A percentile compares a stretch with the other conserved stretches of the same genome.
Evolutionary conservation across 768 basidiomycete species (phyloP).

Genomic region (Boletus tylopilopsis): DNA sequence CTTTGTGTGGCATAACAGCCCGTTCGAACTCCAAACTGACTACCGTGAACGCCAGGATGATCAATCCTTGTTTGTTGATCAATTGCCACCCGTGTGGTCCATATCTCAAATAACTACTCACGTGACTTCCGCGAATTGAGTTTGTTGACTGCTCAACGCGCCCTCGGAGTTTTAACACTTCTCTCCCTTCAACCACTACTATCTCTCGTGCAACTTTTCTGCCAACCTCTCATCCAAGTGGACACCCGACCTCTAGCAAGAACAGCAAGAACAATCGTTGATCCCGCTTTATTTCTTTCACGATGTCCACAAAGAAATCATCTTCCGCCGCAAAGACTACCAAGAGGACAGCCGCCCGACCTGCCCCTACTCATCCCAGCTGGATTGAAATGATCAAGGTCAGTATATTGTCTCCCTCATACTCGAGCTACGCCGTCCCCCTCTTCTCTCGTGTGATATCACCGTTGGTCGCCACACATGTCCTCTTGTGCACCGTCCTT

Average conservation of each 20-base stretch:
- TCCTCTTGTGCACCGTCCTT: slow-evolving; percentile 5
- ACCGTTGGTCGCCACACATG: slow-evolving; percentile 6
- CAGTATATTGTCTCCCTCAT: slow-evolving; percentile 22
- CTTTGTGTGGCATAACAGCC: slow-evolving; percentile 12
- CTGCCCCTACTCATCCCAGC: slow-evolving; percentile 37
- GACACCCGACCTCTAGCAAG: slow-evolving; percentile 13
- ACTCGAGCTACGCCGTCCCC: slow-evolving; percentile 13
- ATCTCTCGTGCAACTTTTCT: slow-evolving; percentile 33
- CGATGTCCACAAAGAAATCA: slow-evolving; percentile 43
- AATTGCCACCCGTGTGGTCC: slow-evolving; percentile 13
- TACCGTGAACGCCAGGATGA: not conserved
- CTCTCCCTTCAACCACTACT: slow-evolving; percentile 47
- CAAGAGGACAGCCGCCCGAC: slow-evolving; percentile 31
- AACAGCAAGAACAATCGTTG: slow-evolving; percentile 16
- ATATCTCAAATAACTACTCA: slow-evolving; percentile 34
- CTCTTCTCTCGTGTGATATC: slow-evolving; percentile 4
- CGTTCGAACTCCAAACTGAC: slow-evolving; percentile 2
- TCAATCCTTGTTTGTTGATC: slow-evolving; percentile 2
- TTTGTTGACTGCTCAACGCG: slow-evolving; percentile 39
- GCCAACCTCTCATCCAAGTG: slow-evolving; percentile 12
- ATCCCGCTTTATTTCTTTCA: slow-evolving; percentile 14
- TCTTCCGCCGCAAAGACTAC: slow-evolving; percentile 42
- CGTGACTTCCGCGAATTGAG: slow-evolving; percentile 38
- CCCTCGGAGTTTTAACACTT: slow-evolving; percentile 40
- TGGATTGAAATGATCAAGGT: slow-evolving; percentile 88